phyloP scores from a whole-genome alignment of 2,329 filamentous ascomycete species.

The Xylariales sp. region DNA sequence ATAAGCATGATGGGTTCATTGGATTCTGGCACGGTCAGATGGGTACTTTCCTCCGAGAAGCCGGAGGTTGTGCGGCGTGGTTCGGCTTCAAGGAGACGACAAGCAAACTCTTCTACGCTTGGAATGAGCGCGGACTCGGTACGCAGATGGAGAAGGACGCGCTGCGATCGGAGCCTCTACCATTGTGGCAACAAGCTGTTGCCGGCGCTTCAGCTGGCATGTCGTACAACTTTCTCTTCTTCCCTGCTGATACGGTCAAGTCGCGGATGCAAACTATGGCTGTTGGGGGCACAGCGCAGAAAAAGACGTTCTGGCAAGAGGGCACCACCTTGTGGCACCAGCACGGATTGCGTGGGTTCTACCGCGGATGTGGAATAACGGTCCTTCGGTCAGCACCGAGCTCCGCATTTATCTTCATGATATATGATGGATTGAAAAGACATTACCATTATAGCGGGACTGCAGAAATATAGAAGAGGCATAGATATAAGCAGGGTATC shows the following conservation, averaged over 20 bases:
- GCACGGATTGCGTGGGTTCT: constrained; percentile 78
- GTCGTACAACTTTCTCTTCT: constrained; percentile 95
- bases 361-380: constrained; percentile 93
- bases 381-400: constrained; percentile 83
- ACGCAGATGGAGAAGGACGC: constrained; percentile 35
- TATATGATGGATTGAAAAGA: constrained; percentile 82
- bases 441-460: constrained; percentile 45
- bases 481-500: background rate
- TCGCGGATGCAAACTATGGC: constrained; percentile 92
- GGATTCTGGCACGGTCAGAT: constrained; percentile 96
- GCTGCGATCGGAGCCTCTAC: constrained; percentile 51
- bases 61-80: constrained; percentile 90
- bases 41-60: constrained; percentile 89
- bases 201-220: constrained; percentile 87
- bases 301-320: constrained; percentile 67
- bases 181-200: constrained; percentile 80
- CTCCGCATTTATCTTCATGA: constrained; percentile 96
- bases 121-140: constrained; percentile 40
- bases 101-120: constrained; percentile 62
- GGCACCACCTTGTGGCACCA: constrained; percentile 71
- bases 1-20: constrained; percentile 71
- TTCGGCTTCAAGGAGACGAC: constrained; percentile 87
- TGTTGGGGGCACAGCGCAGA: constrained; percentile 45
- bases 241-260: constrained; percentile 96
- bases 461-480: too few relatives aligned